Evolutionary conservation across 768 basidiomycete genomes (phyloP), one percentile per base, ranked within the genome.

Genomic region (Mycena filopes): DNA sequence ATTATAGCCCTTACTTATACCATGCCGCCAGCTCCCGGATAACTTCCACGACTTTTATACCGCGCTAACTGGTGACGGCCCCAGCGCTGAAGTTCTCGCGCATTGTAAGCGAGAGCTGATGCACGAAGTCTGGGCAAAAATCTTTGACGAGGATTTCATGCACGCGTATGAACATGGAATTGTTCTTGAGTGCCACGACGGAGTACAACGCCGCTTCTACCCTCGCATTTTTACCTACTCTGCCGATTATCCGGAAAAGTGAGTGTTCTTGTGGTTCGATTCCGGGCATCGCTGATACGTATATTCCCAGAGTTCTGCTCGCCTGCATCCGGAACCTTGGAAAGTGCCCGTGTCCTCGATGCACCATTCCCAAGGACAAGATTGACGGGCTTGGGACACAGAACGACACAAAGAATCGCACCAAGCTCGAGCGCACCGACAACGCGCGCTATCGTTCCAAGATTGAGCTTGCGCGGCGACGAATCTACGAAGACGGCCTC

Each of bases 311-410:
- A 55, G 60, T 77, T 16, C 69, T 79, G 0, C 41, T 79, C 1
- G 74, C 78, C 0, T 63, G 21, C 1, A 59, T 57, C 12, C 68
- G 71, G 1, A 68, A 72, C 33, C 60, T 72, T 4, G 79, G 76
- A 3, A 13, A 36, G 0, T 76, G 73, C 46, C 78, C 75, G 8
- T 80, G 80, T 55, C 79, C 76, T 0, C 63, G 70, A 0, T 81
- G 80, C 50, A 48, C 67, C 0, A 65, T 77, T 21, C 45, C 53
- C 11, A 76, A 74, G 47, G 61, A 60, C 0, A 6, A 72, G 1
- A 70, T 79, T 26, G 25, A 45, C 11, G 42, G 49, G 0, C 40
- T 81, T 25, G 78, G 77, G 0, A 62, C 67, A 11, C 55, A 41
- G 12, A 36, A 57, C 21, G 55, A 65, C 23, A 47, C 26, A 9